Percentiles rank a stretch among this genome's conserved stretches.
These are phyloP conservation scores for Asterophora parasitica DNA, from an alignment of 768 basidiomycete genomes.

Conservation along the genomic window DNA sequence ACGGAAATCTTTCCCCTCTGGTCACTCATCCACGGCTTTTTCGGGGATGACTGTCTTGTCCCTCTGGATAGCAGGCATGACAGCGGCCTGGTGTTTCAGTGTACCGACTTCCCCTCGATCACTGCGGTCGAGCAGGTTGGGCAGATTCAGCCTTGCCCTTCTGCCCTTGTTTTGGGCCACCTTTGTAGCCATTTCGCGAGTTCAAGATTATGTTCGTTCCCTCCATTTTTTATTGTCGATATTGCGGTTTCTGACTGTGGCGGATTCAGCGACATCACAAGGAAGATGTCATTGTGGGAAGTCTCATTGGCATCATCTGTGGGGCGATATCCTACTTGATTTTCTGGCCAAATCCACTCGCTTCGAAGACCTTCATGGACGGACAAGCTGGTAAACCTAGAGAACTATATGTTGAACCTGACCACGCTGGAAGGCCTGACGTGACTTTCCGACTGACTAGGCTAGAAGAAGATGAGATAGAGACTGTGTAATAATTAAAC, in stretches of 20 bases:
- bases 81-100: slow-evolving; percentile 52
- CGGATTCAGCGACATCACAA: slow-evolving; percentile 54
- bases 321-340: slow-evolving; percentile 49
- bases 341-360: slow-evolving; percentile 65
- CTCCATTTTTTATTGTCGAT: background rate
- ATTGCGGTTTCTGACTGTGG: background rate
- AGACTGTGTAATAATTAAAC: slow-evolving; percentile 32
- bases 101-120: slow-evolving; percentile 30
- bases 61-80: slow-evolving; percentile 61
- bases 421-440: slow-evolving; percentile 19
- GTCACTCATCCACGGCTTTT: slow-evolving; percentile 64
- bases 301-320: slow-evolving; percentile 49
- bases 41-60: slow-evolving; percentile 60
- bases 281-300: slow-evolving; percentile 65
- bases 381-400: slow-evolving; percentile 35
- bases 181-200: slow-evolving; percentile 56
- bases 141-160: slow-evolving; percentile 42
- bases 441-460: slow-evolving; percentile 46
- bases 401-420: slow-evolving; percentile 31
- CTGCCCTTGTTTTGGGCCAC: slow-evolving; percentile 51
- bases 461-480: slow-evolving; percentile 36
- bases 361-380: slow-evolving; percentile 29
- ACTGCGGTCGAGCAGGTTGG: slow-evolving; percentile 43
- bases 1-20: slow-evolving; percentile 62
- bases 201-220: slow-evolving; percentile 61